Evolutionary conservation across 768 basidiomycete genomes (phyloP), one percentile per base, ranked within the genome.

Genomic region (Lentinula sp.): DNA sequence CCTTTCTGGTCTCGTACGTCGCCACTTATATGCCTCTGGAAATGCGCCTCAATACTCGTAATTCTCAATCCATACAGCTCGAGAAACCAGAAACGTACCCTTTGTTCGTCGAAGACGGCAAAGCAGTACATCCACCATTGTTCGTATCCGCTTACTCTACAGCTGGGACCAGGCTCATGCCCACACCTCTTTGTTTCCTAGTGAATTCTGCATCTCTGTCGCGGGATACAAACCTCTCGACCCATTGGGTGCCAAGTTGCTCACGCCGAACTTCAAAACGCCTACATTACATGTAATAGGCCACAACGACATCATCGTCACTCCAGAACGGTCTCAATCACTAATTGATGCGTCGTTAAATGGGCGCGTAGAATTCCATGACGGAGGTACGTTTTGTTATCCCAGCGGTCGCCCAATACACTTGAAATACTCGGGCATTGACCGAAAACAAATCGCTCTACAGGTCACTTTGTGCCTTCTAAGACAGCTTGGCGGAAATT

Each of bases 401-500:
- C n/a, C 28, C 28, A 3, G 28, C 3, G 2, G 28, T 28, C 28
- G 28, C 28, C 28, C 4, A 28, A 28, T 28, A 28, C 28, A 28
- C 28, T 3, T 28, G 28, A 28, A 28, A 28, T 28, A 28, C 28
- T 28, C 53, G 57, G 52, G 46, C 13, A 16, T 35, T 15, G 8
- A 13, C 49, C 41, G 57, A 13, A 5, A 46, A 58, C 45, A 18
- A 59, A 55, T 50, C 32, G 20, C 20, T 15, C n/a, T 8, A 3
- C 65, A 93, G 91, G 91, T 7, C 92, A 95, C 71, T 91, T 92
- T 65, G 85, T 94, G 3, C 93, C 93, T 1, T 87, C 85, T 9
- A 90, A 88, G 66, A 84, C 81, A 1, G 79, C 74, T 46, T 95
- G 91, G 92, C 79, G 88, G 35, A 81, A 79, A 65, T 93, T 95